phyloP scores from a whole-genome alignment of 2,329 filamentous ascomycete genomes.

The Ophiocordyceps camponoti-floridani region DNA sequence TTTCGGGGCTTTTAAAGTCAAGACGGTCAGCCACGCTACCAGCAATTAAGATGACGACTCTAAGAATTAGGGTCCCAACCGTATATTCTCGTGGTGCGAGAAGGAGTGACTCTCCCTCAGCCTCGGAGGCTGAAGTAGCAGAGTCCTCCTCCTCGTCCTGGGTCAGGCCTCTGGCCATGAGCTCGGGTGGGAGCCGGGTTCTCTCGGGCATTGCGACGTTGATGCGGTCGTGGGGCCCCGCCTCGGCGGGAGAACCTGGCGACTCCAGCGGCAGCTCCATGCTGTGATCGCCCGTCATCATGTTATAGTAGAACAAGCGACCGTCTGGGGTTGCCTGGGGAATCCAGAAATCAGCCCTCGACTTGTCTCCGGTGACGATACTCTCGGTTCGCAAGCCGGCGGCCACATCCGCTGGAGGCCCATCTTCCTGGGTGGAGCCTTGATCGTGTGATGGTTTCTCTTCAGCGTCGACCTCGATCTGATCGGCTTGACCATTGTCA shows the following conservation, averaged over 20 bases:
- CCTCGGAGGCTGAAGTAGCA: constrained; percentile 63
- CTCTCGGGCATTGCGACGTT: constrained; percentile 80
- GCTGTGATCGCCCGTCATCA: constrained; percentile 83
- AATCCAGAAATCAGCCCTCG: constrained; percentile 94
- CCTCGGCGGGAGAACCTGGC: constrained; percentile 62
- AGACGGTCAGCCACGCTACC: background rate
- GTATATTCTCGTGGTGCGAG: constrained; percentile 49
- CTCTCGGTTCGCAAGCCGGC: constrained; percentile 52
- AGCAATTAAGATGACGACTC: background rate
- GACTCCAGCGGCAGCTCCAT: constrained; percentile 91
- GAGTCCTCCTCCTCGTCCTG: constrained; percentile 86
- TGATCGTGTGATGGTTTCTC: constrained; percentile 50
- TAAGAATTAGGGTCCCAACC: constrained; percentile 25
- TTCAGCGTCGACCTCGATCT: constrained; percentile 43
- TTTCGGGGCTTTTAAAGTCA: constrained; percentile 30
- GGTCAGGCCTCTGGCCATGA: constrained; percentile 69
- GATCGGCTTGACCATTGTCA: constrained; percentile 33
- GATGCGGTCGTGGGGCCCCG: constrained; percentile 72
- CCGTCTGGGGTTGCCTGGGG: constrained; percentile 91
- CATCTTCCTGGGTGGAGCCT: constrained; percentile 48
- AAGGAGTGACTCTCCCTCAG: constrained; percentile 58
- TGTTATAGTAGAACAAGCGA: constrained; percentile 94
- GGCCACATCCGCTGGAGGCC: constrained; percentile 41
- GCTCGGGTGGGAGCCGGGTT: constrained; percentile 73
- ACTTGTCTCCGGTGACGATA: constrained; percentile 42